Evolutionary conservation across 164 flowering plant genomes (phyloP), one percentile per base, ranked within the genome.

Genomic region (Magnolia changhungtana): DNA sequence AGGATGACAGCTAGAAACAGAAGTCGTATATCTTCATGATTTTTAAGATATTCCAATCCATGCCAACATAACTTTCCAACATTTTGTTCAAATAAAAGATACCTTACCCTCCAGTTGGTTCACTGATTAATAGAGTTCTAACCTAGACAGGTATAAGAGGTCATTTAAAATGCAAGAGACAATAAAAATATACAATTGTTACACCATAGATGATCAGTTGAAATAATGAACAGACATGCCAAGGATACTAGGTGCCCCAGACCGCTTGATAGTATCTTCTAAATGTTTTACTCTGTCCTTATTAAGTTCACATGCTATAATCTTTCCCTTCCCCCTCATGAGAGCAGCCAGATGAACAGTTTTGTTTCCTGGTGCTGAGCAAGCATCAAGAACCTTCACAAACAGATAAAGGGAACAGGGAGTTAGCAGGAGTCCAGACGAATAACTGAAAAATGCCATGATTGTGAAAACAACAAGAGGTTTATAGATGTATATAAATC

Each of bases 181-280:
- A 9, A 14, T 20, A 65, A 24, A 65, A 2, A 21, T 23, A 65
- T 63, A 13, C 70, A 27, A 14, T 67, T 67, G 45, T 67, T 11
- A 27, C 4, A 11, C 68, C 11, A 23, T 19, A 37, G 51, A 68
- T 45, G 37, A 45, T 68, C 52, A 67, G 18, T 65, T 55, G 59
- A 9, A 55, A 27, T 52, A 58, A 75, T 65, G 37, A 78, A 67
- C 37, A 55, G 11, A 71, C 10, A n/a, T 52, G 49, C 45, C 14
- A 88, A 92, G 94, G 97, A 96, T 96, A 94, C 97, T 96, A 65
- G 86, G 21, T 27, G 99, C 97, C 19, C 98, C 97, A 80, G 98
- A 90, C 13, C 89, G 85, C 67, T 72, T 83, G 74, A 94, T 76
- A 20, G 97, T 96, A 45, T 89, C 84, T 66, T 87, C 75, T 69